Evolutionary conservation across 2,329 filamentous ascomycete genomes (phyloP).

Genomic region (Berkeleyomyces rouxiae): DNA sequence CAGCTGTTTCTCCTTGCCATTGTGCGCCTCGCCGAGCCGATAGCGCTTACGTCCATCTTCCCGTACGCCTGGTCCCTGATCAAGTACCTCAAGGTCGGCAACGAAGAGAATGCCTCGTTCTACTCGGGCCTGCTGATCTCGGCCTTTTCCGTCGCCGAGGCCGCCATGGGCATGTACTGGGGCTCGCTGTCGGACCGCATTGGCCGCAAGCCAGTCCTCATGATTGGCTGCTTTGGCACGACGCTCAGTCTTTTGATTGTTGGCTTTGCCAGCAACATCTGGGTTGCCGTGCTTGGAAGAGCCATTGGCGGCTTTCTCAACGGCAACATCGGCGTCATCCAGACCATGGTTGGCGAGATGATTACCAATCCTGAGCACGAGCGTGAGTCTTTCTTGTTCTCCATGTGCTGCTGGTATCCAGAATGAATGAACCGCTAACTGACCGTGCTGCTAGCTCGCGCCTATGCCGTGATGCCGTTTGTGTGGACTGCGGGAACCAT

Average conservation of each 20-base stretch:
- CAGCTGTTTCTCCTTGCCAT: slow-evolving; percentile 81
- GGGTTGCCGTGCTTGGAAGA: slow-evolving; percentile 62
- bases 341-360: slow-evolving; percentile 86
- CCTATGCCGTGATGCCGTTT: slow-evolving; percentile 86
- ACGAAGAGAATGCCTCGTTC: slow-evolving; percentile 61
- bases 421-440: neutral
- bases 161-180: slow-evolving; percentile 76
- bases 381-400: slow-evolving; percentile 36
- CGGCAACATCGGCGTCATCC: slow-evolving; percentile 79
- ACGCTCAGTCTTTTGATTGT: slow-evolving; percentile 70
- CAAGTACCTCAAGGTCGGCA: slow-evolving; percentile 56
- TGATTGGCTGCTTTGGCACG: slow-evolving; percentile 68
- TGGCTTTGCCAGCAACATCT: slow-evolving; percentile 68
- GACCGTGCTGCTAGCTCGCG: slow-evolving; percentile 40
- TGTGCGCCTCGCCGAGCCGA: slow-evolving; percentile 81
- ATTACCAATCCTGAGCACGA: slow-evolving; percentile 74
- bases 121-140: slow-evolving; percentile 81
- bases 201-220: slow-evolving; percentile 69
- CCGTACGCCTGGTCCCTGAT: slow-evolving; percentile 80
- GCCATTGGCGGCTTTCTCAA: slow-evolving; percentile 69
- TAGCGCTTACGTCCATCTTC: slow-evolving; percentile 83
- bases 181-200: slow-evolving; percentile 65
- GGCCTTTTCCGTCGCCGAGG: slow-evolving; percentile 69
- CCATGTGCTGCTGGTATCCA: neutral
- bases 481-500: slow-evolving; percentile 87